phyloP scores from a whole-genome alignment of 2,329 filamentous ascomycete species.

The Alternaria tenuissima region DNA sequence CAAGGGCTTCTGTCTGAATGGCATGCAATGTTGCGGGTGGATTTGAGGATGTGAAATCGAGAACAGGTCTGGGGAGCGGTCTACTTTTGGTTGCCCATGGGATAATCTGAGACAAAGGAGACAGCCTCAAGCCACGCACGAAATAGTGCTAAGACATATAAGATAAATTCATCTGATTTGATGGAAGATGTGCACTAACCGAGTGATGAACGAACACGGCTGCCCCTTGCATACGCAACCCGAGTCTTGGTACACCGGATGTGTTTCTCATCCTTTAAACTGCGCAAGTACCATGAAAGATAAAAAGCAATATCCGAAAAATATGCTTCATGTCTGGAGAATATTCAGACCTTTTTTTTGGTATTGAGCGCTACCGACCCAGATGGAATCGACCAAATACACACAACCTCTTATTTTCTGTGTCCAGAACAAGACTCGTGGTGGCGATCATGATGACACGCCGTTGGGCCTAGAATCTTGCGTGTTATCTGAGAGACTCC shows the following conservation, averaged over 20 bases:
- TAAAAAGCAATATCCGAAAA: background rate
- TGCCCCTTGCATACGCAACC: slow-evolving; percentile 13
- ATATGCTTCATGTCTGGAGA: background rate
- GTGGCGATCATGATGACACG: background rate
- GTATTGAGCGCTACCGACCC: background rate
- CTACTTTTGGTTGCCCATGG: background rate
- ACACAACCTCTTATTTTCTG: background rate
- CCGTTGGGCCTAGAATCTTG: slow-evolving; percentile 1
- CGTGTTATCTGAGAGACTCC: slow-evolving; percentile 46
- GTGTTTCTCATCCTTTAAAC: background rate
- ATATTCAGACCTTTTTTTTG: background rate
- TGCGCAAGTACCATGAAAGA: background rate
- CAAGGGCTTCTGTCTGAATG: background rate
- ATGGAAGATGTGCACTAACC: slow-evolving; percentile 2
- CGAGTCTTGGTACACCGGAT: background rate
- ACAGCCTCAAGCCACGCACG: background rate
- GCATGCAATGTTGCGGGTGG: background rate
- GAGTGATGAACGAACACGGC: background rate
- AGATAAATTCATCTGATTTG: slow-evolving; percentile 4
- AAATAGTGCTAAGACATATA: background rate
- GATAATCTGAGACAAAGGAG: background rate
- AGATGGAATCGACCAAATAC: background rate
- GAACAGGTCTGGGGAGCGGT: background rate
- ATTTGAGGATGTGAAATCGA: background rate
- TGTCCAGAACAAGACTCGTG: background rate